phyloP scores from a whole-genome alignment of 1,139 yeast genomes.

The Blastobotrys aristatus region DNA sequence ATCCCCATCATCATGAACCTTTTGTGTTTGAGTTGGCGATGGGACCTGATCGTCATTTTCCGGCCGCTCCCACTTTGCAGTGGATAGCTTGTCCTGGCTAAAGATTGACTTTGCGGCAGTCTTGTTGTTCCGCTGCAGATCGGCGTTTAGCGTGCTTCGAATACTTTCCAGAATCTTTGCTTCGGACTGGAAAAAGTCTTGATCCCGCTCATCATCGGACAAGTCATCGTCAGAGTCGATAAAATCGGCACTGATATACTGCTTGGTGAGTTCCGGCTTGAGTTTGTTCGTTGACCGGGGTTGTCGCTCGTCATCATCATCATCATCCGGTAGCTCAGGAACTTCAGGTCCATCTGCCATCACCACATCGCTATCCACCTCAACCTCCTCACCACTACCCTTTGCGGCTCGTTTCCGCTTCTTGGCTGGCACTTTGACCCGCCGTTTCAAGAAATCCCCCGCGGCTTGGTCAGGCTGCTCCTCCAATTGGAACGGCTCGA shows the following conservation, averaged over 20 bases:
- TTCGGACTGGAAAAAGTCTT: slow-evolving; percentile 55
- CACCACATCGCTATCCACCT: neutral
- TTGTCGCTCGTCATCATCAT: neutral
- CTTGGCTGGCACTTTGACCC: neutral
- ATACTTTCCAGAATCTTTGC: slow-evolving; percentile 6
- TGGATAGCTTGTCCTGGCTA: neutral
- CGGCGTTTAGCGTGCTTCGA: neutral
- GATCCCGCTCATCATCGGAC: slow-evolving; percentile 54
- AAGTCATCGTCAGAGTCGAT: slow-evolving; percentile 65
- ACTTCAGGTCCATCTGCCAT: neutral
- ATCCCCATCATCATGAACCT: slow-evolving; percentile 13
- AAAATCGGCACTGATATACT: slow-evolving; percentile 39
- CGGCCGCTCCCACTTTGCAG: slow-evolving; percentile 1
- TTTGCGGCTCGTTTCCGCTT: neutral
- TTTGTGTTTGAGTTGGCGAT: no score
- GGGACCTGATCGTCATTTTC: slow-evolving; percentile 5
- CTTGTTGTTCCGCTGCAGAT: neutral
- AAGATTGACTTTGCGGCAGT: neutral
- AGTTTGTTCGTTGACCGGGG: neutral
- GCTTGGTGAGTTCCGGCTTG: slow-evolving; percentile 6
- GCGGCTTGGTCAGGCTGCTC: slow-evolving; percentile 20
- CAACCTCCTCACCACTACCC: neutral
- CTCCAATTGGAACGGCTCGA: slow-evolving; percentile 35
- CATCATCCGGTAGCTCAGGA: neutral
- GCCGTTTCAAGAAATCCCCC: slow-evolving; percentile 9